Conservation (phyloP, 352 stramenopile species). For the Globisporangium perplexum region DNA sequence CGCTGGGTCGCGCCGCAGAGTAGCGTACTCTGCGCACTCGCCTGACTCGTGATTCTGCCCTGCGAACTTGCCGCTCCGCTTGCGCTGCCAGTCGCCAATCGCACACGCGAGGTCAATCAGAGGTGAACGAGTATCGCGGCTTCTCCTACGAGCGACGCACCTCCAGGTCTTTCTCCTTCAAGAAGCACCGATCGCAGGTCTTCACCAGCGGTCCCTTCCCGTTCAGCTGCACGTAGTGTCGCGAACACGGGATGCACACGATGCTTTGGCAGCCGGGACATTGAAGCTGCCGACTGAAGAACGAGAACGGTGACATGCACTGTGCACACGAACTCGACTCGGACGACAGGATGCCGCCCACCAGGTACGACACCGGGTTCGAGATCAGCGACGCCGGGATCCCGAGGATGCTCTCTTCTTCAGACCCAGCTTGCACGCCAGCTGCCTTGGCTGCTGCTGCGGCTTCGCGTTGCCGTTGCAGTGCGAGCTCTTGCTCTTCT, state of each 20-base stretch:
- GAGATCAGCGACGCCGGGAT: slow-evolving; percentile 47
- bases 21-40: slow-evolving; percentile 48
- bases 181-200: slow-evolving; percentile 69
- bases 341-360: slow-evolving; percentile 42
- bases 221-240: slow-evolving; percentile 41
- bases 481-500: slow-evolving; percentile 37
- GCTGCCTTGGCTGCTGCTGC: slow-evolving; percentile 1
- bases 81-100: slow-evolving; percentile 25
- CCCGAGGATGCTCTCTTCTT: slow-evolving; percentile 36
- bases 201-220: slow-evolving; percentile 38
- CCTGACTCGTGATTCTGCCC: slow-evolving; percentile 6
- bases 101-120: not conserved
- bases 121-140: not conserved
- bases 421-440: slow-evolving; percentile 4
- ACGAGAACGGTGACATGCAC: slow-evolving; percentile 58
- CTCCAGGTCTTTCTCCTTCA: slow-evolving; percentile 63
- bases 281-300: slow-evolving; percentile 59
- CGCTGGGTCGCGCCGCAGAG: slow-evolving; percentile 42
- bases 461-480: slow-evolving; percentile 31
- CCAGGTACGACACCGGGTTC: slow-evolving; percentile 64
- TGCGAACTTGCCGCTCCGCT: slow-evolving; percentile 14
- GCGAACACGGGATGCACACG: slow-evolving; percentile 55
- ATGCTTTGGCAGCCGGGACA: slow-evolving; percentile 45
- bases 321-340: slow-evolving; percentile 35
- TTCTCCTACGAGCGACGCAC: slow-evolving; percentile 8